Evolutionary conservation across 352 stramenopile genomes (phyloP).

Genomic region (Phytopythium sindhum): DNA sequence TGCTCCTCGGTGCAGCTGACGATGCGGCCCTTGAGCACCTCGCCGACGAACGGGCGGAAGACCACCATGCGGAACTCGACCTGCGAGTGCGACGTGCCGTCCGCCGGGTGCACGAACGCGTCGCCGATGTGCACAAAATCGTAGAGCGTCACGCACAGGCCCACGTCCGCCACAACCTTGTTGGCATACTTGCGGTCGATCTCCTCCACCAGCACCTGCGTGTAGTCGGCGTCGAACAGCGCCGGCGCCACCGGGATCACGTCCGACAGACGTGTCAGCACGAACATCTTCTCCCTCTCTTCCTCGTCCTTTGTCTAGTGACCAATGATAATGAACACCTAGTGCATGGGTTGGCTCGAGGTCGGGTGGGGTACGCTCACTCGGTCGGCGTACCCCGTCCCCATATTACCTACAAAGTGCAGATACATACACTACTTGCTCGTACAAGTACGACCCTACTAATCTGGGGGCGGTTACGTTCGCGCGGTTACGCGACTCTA

Average conservation of each 20-base stretch:
- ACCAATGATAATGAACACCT: no score
- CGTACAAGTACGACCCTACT: no score
- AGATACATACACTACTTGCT: no score
- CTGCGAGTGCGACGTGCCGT: constrained; percentile 85
- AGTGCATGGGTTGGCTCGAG: no score
- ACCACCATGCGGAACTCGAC: constrained; percentile 90
- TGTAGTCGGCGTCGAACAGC: constrained; percentile 81
- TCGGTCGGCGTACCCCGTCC: not conserved
- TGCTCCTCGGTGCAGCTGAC: constrained; percentile 88
- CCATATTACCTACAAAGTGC: not conserved
- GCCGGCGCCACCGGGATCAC: constrained; percentile 80
- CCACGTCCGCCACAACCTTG: constrained; percentile 86
- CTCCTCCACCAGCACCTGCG: constrained; percentile 83
- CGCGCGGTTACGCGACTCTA: no score
- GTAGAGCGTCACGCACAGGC: constrained; percentile 87
- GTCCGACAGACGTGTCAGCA: constrained; percentile 81
- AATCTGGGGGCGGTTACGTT: no score
- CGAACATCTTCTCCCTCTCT: constrained; percentile 50
- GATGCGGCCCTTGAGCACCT: constrained; percentile 87
- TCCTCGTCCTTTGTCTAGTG: constrained; percentile 2
- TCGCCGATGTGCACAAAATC: constrained; percentile 88
- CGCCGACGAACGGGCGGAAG: constrained; percentile 84
- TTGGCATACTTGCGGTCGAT: constrained; percentile 91
- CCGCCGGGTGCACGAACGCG: constrained; percentile 78
- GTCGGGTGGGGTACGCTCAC: not conserved